Conservation (phyloP, 306 rosid genomes). For the Lathyrus oleraceus region DNA sequence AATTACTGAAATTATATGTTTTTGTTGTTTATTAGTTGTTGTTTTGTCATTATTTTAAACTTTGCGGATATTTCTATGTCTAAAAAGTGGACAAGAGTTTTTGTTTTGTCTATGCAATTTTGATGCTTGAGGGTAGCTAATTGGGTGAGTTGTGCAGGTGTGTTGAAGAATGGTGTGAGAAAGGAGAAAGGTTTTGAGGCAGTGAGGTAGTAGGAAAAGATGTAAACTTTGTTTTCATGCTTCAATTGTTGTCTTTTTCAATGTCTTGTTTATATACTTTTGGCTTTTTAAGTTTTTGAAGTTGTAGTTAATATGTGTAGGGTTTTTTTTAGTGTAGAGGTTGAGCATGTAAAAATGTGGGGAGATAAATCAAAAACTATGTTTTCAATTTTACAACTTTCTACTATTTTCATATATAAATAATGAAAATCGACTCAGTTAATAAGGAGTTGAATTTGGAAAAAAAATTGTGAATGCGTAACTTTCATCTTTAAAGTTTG, state of each 20-base stretch:
- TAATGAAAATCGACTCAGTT: too few relatives aligned
- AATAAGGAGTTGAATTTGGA: too few relatives aligned
- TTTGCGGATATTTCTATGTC: conserved; percentile 21
- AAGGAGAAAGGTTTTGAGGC: conserved; percentile 60
- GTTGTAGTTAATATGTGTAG: conserved; percentile 41
- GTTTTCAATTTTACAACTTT: conserved; percentile 49
- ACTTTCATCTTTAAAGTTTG: too few relatives aligned
- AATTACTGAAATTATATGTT: conserved; percentile 20
- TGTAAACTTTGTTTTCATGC: conserved; percentile 45
- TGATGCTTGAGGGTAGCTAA: conserved; percentile 43
- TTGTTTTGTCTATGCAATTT: conserved; percentile 1
- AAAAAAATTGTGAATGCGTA: too few relatives aligned
- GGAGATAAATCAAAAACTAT: conserved; percentile 15
- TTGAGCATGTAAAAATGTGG: conserved; percentile 50
- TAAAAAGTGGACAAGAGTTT: background rate
- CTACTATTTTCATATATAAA: background rate
- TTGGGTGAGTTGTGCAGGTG: conserved; percentile 65
- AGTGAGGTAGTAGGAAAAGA: conserved; percentile 52
- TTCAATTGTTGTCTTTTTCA: conserved; percentile 53
- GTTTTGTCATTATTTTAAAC: conserved; percentile 1
- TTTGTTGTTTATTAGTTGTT: conserved; percentile 18
- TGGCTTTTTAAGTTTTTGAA: conserved; percentile 37
- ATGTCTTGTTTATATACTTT: conserved; percentile 51
- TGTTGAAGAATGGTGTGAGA: conserved; percentile 73
- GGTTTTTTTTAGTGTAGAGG: conserved; percentile 44